Base-by-base conservation (phyloP, 2,329 filamentous ascomycete species). In the Penicillium fuscoglaucum region DNA sequence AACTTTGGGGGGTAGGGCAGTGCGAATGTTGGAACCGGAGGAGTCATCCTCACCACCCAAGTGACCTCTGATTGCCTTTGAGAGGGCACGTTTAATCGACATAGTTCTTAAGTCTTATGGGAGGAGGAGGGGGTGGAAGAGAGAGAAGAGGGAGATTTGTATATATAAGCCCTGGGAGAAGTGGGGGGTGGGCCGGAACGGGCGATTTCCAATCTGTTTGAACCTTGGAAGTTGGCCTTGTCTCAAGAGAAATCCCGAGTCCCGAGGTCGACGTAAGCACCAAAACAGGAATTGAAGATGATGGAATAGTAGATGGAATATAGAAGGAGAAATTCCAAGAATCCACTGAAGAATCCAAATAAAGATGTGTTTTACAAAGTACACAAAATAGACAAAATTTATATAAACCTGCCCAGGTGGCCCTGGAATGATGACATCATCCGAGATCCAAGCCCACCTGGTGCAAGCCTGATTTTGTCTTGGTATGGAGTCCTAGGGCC, bases 11-110 rank as follows among this genome's bases (percentile, higher is more conserved):
- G 62, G 64, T 21, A 62, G 54, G 17, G 67, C 57, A 17, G 64
- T 56, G n/a, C 66, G 64, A 60, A 60, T 52, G 19, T 63, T 61
- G 28, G 68, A 65, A 44, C 59, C 58, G 26, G 63, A 63, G 35
- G 67, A 62, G 26, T 65, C 63, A 37, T 71, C 67, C 3, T 72
- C 67, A 24, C 50, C 56, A 33, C 43, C 44, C n/a, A 67, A 67
- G n/a, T 65, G 67, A 40, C 70, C 70, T 49, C 59, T 65, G 21
- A 68, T 73, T 46, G 78, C 72, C 65, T 77, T 79, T 29, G 76
- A 74, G 12, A 80, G 64, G 39, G 75, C 76, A 41, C 74, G 73
- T 66, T 76, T 76, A 57, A 78, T 82, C 28, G 82, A 84, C 70
- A 78, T 84, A 43, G 77, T 70, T 13, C 8, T 19, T 48, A 26